These are phyloP conservation scores for Blastomyces emzantsi DNA, from an alignment of 2,329 filamentous ascomycete species.

Conservation along the genomic window DNA sequence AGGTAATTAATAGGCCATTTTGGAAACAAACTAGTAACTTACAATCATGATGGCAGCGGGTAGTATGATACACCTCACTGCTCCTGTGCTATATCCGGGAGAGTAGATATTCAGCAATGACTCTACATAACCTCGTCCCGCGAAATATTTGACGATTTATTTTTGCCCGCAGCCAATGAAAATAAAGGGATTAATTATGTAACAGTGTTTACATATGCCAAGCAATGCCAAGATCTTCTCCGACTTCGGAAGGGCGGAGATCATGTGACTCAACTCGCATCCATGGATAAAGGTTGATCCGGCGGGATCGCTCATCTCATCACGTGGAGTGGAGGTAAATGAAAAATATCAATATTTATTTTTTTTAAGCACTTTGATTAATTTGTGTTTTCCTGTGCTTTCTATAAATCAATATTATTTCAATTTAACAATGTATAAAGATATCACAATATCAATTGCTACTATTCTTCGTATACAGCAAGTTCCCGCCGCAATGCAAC, in stretches of 20 bases:
- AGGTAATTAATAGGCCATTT: background rate
- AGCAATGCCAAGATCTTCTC: no score
- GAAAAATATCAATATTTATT: no score
- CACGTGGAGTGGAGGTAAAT: no score
- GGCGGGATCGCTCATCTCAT: no score
- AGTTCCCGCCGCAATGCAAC: no score
- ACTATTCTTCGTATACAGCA: no score
- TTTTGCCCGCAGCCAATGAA: background rate
- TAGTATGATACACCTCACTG: background rate
- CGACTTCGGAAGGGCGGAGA: background rate
- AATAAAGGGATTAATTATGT: background rate
- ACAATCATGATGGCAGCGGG: slow-evolving; percentile 2
- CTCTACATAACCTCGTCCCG: no score
- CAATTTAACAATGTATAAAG: no score
- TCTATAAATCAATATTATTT: no score
- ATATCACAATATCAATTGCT: no score
- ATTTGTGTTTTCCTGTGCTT: no score
- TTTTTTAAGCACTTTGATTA: no score
- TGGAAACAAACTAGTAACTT: background rate
- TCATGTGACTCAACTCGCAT: background rate
- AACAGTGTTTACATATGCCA: background rate
- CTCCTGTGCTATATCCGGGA: background rate
- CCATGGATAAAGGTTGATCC: background rate
- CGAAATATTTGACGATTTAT: background rate
- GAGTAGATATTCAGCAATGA: background rate